Conservation (phyloP, 2,329 filamentous ascomycete genomes). For the Pseudocercospora fijiensis region DNA sequence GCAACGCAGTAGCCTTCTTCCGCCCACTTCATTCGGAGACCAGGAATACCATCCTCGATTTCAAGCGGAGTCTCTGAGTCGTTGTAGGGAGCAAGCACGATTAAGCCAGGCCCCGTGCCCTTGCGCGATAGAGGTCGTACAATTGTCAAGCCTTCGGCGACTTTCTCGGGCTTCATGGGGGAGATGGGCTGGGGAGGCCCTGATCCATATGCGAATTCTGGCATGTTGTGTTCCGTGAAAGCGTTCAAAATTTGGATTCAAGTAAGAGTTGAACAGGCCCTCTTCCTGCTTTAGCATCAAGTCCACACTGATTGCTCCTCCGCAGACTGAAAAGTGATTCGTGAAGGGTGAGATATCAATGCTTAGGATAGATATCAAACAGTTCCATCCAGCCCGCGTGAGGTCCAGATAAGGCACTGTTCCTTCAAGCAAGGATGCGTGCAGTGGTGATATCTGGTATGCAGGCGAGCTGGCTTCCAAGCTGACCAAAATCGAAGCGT, state of each 20-base stretch:
- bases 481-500: constrained; percentile 2
- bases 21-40: constrained; percentile 59
- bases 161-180: constrained; percentile 23
- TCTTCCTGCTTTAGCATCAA: background rate
- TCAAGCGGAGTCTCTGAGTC: constrained; percentile 20
- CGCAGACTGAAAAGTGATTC: background rate
- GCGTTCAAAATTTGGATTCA: background rate
- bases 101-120: constrained; percentile 27
- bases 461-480: background rate
- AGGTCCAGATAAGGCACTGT: constrained; percentile 2
- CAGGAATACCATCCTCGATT: constrained; percentile 29
- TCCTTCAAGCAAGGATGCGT: background rate
- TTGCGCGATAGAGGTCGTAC: constrained; percentile 25
- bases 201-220: constrained; percentile 27
- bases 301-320: background rate
- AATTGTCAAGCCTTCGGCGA: constrained; percentile 25
- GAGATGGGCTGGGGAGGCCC: constrained; percentile 23
- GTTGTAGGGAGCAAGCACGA: constrained; percentile 23
- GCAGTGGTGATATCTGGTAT: background rate
- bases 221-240: constrained; percentile 9
- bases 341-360: background rate
- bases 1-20: constrained; percentile 67
- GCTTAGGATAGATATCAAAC: background rate
- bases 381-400: background rate
- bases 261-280: background rate